Conservation (phyloP, 371 early-diverging fungal species). For the Polyrhizophydium stewartii region DNA sequence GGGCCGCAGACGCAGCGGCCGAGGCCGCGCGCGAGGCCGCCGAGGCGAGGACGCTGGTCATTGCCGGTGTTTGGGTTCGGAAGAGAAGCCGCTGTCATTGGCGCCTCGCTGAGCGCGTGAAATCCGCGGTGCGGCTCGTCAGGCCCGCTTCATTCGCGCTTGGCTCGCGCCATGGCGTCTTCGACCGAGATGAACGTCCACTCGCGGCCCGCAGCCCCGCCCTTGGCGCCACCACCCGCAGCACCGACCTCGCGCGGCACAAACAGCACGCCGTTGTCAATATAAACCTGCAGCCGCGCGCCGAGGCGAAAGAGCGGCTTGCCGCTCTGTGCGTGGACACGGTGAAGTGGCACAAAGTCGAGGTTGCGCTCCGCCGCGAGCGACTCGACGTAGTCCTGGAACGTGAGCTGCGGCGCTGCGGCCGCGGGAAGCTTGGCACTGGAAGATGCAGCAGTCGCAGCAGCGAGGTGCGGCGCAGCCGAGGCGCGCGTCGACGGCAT, state of each 20-base stretch:
- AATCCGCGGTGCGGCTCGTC: neutral
- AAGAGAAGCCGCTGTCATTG: neutral
- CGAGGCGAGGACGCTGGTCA: neutral
- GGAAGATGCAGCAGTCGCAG: slow-evolving; percentile 14
- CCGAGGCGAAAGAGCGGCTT: slow-evolving; percentile 47
- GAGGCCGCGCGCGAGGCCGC: neutral
- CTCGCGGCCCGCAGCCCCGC: neutral
- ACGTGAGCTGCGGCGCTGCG: slow-evolving; percentile 23
- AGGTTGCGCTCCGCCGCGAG: slow-evolving; percentile 38
- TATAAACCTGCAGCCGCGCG: slow-evolving; percentile 26
- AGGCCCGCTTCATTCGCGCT: neutral
- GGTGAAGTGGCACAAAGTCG: slow-evolving; percentile 36
- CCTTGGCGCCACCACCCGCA: too few species aligned
- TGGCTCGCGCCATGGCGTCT: slow-evolving; percentile 18
- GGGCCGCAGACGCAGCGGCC: neutral
- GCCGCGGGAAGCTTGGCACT: neutral
- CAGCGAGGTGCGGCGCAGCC: slow-evolving; percentile 12
- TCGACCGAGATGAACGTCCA: slow-evolving; percentile 29
- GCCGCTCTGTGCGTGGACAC: slow-evolving; percentile 36
- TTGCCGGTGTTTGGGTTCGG: neutral
- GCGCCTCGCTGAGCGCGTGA: neutral
- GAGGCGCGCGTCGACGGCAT: slow-evolving; percentile 1
- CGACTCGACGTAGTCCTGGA: slow-evolving; percentile 46
- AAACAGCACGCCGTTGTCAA: slow-evolving; percentile 43
- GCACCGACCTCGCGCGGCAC: slow-evolving; percentile 15